Base-by-base conservation (phyloP, 2,329 filamentous ascomycete species). In the Diaporthe eres region DNA sequence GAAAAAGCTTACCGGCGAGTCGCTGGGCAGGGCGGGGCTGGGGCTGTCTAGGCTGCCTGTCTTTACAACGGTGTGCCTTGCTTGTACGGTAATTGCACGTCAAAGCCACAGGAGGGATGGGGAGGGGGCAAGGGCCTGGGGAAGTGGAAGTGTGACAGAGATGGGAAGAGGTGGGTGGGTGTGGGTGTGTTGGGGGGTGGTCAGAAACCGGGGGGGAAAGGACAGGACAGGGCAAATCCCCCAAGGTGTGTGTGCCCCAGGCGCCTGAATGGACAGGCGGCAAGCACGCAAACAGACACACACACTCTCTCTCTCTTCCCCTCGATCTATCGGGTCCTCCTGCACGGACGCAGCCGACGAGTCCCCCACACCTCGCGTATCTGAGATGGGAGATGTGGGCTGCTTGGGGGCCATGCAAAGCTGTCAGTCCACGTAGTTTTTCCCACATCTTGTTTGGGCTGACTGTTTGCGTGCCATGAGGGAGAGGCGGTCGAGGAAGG, bases 291-390 rank as follows among this genome's bases (percentile, higher is more conserved):
- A n/a, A 25, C 58, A 39, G 31, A 25, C 65, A 34, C 44, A 39
- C 34, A n/a, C 34, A 13, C 31, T 10, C 19, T 22, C 47, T 9
- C 19, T 19, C 49, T 3, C 12, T 28, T 13, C 37, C 25, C 65
- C 15, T 70, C 49, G 65, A 70, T 55, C 65, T 70, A 39, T 70
- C 49, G 49, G 42, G 28, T 31, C 28, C 61, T 53, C 65, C 49
- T 70, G 65, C 65, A 55, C 65, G 49, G 65, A 39, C 65, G 65
- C 65, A 70, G 65, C 65, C 65, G 65, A 55, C 65, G 34, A 42
- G 65, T 55, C 65, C 49, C 65, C 65, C 49, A 70, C 65, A 70
- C 65, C 65, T 70, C 65, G 65, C 65, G 31, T 70, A 70, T 70
- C 65, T 53, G 49, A 55, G 65, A 55, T 70, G 65, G 31, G 17